Evolutionary conservation across 345 rosid species (phyloP).

Genomic region (Hibiscus syriacus): DNA sequence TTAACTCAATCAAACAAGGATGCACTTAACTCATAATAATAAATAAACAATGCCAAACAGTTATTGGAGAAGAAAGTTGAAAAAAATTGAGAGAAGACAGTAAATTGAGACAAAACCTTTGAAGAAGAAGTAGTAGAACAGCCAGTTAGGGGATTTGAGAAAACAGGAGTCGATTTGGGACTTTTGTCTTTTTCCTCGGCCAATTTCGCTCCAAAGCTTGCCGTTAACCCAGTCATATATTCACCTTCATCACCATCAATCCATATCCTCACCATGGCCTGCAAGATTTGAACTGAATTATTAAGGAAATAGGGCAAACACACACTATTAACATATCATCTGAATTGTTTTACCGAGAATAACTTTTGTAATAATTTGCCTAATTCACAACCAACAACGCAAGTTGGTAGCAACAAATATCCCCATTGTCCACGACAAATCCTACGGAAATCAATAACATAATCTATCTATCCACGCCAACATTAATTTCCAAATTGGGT

Average conservation of each 20-base stretch:
- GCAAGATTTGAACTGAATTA: too few relatives aligned
- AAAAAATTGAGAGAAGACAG: neutral
- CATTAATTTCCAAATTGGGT: neutral
- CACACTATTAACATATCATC: neutral
- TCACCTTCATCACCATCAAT: conserved; percentile 47
- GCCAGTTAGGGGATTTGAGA: conserved; percentile 57
- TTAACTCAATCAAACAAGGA: neutral
- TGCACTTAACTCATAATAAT: neutral
- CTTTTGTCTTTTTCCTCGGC: conserved; percentile 45
- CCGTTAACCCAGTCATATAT: conserved; percentile 58
- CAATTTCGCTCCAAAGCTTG: conserved; percentile 61
- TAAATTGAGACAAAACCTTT: conserved; percentile 34
- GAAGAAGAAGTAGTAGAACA: conserved; percentile 64
- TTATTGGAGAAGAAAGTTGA: neutral
- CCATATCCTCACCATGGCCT: conserved; percentile 89
- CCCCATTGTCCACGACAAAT: neutral
- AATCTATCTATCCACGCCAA: neutral
- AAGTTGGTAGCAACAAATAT: neutral
- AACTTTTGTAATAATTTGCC: neutral
- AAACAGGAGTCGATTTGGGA: conserved; percentile 39
- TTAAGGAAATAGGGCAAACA: too few relatives aligned
- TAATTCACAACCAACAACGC: neutral
- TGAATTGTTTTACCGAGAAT: neutral
- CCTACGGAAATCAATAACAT: neutral
- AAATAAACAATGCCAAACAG: too few relatives aligned